phyloP scores from a whole-genome alignment of 768 basidiomycete genomes.

The Postia placenta region DNA sequence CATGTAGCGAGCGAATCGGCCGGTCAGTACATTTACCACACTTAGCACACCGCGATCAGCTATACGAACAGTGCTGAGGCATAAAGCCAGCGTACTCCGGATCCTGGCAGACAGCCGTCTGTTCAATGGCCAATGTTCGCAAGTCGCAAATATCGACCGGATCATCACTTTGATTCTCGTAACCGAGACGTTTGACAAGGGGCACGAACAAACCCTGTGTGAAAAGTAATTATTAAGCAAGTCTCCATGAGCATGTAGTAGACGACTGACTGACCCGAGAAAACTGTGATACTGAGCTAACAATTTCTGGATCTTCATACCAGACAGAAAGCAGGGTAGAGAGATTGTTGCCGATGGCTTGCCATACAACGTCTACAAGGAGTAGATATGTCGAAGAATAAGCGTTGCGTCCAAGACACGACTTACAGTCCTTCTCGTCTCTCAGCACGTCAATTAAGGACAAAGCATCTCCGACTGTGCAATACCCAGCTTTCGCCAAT shows the following conservation, averaged over 20 bases:
- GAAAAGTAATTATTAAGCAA: not conserved
- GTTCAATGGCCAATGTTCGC: constrained; percentile 64
- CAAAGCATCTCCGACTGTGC: constrained; percentile 70
- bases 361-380: constrained; percentile 72
- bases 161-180: constrained; percentile 63
- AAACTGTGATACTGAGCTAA: constrained; percentile 52
- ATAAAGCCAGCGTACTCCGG: constrained; percentile 28
- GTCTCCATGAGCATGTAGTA: not conserved
- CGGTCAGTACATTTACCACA: constrained; percentile 62
- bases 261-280: constrained; percentile 39
- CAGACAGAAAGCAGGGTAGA: constrained; percentile 53
- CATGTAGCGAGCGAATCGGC: constrained; percentile 66
- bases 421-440: constrained; percentile 67
- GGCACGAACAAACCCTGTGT: constrained; percentile 67
- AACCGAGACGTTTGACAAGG: constrained; percentile 73
- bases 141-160: constrained; percentile 62
- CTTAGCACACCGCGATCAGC: constrained; percentile 37
- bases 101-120: constrained; percentile 45
- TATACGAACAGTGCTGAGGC: not conserved
- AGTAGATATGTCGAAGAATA: not conserved
- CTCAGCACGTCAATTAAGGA: constrained; percentile 63
- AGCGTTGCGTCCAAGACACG: not conserved
- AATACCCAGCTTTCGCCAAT: constrained; percentile 75
- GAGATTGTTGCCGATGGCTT: constrained; percentile 56
- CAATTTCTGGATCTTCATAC: constrained; percentile 71